These are phyloP conservation scores for Wickerhamiella kurtzmanii DNA, from an alignment of 805 yeast genomes.

Conservation along the genomic window DNA sequence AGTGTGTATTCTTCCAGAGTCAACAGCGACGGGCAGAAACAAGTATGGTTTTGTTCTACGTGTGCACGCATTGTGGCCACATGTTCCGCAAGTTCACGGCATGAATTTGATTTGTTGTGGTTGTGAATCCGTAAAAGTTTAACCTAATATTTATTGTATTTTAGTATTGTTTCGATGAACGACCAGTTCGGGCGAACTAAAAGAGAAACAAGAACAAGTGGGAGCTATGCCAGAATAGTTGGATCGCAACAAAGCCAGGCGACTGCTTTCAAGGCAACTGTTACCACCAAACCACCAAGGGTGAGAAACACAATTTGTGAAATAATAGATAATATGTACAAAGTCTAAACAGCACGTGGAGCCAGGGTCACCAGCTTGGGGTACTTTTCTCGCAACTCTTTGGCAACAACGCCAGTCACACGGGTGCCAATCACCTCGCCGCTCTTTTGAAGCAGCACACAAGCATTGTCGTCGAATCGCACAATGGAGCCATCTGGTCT, in stretches of 20 bases:
- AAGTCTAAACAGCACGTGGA: conserved; percentile 54
- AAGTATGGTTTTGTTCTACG: conserved; percentile 81
- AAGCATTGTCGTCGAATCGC: conserved; percentile 90
- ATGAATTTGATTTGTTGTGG: conserved; percentile 1
- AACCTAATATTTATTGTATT: neutral
- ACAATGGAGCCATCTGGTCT: conserved; percentile 81
- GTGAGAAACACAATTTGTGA: too few relatives aligned
- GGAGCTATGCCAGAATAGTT: too few relatives aligned
- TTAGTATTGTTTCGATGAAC: neutral
- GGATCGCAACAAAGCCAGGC: too few relatives aligned
- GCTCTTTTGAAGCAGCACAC: conserved; percentile 79
- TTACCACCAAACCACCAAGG: too few relatives aligned
- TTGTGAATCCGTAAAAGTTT: neutral
- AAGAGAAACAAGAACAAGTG: too few relatives aligned
- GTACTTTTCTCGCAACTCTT: conserved; percentile 71
- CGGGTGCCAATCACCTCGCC: conserved; percentile 93
- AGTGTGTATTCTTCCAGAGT: conserved; percentile 92
- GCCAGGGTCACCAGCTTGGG: conserved; percentile 83
- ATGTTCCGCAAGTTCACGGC: conserved; percentile 33
- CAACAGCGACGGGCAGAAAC: conserved; percentile 94
- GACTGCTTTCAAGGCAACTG: too few relatives aligned
- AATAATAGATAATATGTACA: too few relatives aligned
- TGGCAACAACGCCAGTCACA: conserved; percentile 79
- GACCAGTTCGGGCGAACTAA: neutral
- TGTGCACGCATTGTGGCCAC: conserved; percentile 74